A percentile compares a stretch with the other conserved stretches of the same genome.
These are phyloP conservation scores for Mortierella sp. DNA, from an alignment of 371 early-diverging fungal species.

Conservation along the genomic window DNA sequence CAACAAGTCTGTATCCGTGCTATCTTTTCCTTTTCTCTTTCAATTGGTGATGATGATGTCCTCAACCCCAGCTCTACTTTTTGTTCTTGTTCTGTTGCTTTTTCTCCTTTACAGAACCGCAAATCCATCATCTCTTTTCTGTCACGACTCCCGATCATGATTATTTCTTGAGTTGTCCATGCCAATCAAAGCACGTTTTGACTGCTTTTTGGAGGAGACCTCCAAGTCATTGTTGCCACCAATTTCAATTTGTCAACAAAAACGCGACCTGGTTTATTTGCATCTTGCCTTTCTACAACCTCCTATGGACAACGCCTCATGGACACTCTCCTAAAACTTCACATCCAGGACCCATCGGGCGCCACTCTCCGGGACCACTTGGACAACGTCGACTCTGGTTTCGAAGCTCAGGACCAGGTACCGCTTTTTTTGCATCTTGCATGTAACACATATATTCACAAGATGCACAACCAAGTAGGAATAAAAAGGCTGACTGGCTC, in stretches of 20 bases:
- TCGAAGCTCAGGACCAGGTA: slow-evolving; percentile 35
- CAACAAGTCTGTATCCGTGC: background rate
- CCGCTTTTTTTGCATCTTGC: background rate
- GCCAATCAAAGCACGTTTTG: background rate
- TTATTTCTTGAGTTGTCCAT: background rate
- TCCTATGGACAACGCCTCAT: slow-evolving; percentile 26
- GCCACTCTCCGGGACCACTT: slow-evolving; percentile 28
- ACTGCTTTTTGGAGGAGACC: background rate
- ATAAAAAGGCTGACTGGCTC: background rate
- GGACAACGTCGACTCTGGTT: slow-evolving; percentile 31
- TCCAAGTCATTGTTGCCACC: slow-evolving; percentile 30
- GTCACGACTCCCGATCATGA: background rate
- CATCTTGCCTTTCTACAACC: slow-evolving; percentile 1
- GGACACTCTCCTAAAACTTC: slow-evolving; percentile 45
- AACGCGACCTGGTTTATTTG: slow-evolving; percentile 9
- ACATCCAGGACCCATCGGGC: slow-evolving; percentile 45
- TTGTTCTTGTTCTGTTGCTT: background rate
- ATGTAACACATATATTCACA: background rate
- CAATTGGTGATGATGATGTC: background rate
- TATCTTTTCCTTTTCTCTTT: background rate
- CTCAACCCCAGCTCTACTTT: background rate
- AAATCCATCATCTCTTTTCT: background rate
- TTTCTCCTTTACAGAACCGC: background rate
- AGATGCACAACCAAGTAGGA: background rate
- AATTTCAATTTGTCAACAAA: slow-evolving; percentile 17